Base-by-base conservation (phyloP, 2,329 filamentous ascomycete species). In the Colletotrichum cereale region DNA sequence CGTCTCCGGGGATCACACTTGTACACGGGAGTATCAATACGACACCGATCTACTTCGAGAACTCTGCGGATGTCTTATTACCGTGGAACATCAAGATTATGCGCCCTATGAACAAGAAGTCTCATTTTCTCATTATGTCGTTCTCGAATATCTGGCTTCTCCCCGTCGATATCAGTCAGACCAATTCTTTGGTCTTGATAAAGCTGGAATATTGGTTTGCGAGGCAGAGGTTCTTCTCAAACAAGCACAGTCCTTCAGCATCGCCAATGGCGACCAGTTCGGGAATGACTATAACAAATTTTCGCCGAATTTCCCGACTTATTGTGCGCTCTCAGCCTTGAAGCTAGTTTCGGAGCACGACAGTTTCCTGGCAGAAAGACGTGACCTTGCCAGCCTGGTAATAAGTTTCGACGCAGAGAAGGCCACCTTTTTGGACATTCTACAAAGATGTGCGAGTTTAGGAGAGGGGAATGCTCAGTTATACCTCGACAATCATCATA, bases 1-100 rank as follows among this genome's bases (percentile, higher is more conserved):
- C 26, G 5, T 40, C 0, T 0, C 21, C 2, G 11, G 29, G 5
- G 40, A n/a, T 7, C 14, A 10, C 0, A 6, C 6, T 8, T 8
- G 1, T 10, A 11, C 16, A 3, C 34, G 10, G 2, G 31, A 52
- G 1, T 62, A 62, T 21, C n/a, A n/a, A 4, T 62, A 29, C 14
- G 60, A 62, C 34, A 21, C 14, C 11, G 44, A 62, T 1, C 3
- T 36, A 3, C 38, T 64, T 8, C 62, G 26, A 18, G 52, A 64
- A 26, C 14, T 52, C 12, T 52, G 44, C 44, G 60, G 60, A 0
- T 62, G 44, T 29, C 42, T 62, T 3, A 40, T 62, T 12, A 29
- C 29, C 8, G 58, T 50, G 2, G 8, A 6, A n/a, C 2, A 24
- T 8, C 44, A 2, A 11, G 7, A 47, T 1, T 6, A 18, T 10